Evolutionary conservation across 2,329 filamentous ascomycete genomes (phyloP), one percentile per base, ranked within the genome.

Genomic region (Trichoderma endophyticum): DNA sequence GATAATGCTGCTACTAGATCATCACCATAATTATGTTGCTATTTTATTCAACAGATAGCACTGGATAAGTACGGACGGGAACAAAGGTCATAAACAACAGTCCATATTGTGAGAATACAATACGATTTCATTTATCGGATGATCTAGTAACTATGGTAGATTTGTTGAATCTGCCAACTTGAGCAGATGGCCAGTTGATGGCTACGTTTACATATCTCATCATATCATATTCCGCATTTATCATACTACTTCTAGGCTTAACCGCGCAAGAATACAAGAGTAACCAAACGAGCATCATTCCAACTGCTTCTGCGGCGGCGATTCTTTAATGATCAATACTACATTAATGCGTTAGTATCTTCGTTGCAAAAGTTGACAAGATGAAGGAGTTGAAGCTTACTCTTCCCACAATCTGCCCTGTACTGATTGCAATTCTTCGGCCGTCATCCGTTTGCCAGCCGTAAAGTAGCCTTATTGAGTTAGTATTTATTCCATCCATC

Each of bases 391-490:
- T 59, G 24, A 73, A 36, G 77, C 82, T 77, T 83, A 91, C 89
- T 91, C 94, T 83, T 97, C 94, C 95, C 95, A 98, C 76, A 93
- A 92, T 76, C 95, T 89, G 74, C 95, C 95, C 81, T 96, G 91
- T 32, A 98, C 94, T 70, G 93, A 91, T 76, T 91, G 86, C 74
- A 98, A 86, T 81, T 98, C 95, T 71, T 95, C 92, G 79, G 92
- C 90, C 2, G 93, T 96, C 89, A 97, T 94, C 77, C 93, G 89
- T 82, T 96, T 94, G 65, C 95, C 95, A 14, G 92, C 94, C 7
- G 95, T 98, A 81, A 98, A 92, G 78, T 92, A 91, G 70, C 89
- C 89, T 90, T 76, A 36, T 1, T 14, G n/a, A 60, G 56, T 72
- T 30, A 68, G 61, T 64, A 26, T 11, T 28, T 61, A 24, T 9